A percentile compares a stretch with the other conserved stretches of the same genome.
Evolutionary conservation across 805 yeast genomes (phyloP).

Genomic region (Saccharomycopsis fodiens): DNA sequence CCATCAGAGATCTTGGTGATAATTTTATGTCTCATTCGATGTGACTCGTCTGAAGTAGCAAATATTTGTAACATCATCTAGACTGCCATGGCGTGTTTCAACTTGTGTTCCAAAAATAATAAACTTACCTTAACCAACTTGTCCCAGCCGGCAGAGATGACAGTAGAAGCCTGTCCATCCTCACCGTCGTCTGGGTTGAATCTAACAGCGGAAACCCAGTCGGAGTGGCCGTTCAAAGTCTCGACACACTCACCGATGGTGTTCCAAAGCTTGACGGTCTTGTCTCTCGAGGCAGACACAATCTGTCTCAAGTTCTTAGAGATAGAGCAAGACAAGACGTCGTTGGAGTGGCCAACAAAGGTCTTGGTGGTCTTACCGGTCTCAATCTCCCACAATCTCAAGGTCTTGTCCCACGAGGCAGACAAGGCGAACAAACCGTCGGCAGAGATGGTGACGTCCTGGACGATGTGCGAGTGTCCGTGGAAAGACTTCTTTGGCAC

Average conservation of each 20-base stretch:
- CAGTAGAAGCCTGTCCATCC: constrained; percentile 45
- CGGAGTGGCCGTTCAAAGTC: constrained; percentile 92
- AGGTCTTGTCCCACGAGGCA: constrained; percentile 99
- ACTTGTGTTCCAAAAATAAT: neutral
- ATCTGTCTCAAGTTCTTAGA: constrained; percentile 95
- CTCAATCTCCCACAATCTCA: constrained; percentile 96
- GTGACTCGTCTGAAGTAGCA: constrained; percentile 97
- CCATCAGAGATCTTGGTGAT: constrained; percentile 99
- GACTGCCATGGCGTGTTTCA: constrained; percentile 12
- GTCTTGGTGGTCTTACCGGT: constrained; percentile 91
- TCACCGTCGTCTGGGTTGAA: constrained; percentile 74
- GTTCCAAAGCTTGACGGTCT: constrained; percentile 99
- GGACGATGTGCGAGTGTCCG: constrained; percentile 99
- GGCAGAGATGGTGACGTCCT: constrained; percentile 95
- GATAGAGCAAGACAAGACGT: constrained; percentile 94
- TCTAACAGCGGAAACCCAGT: constrained; percentile 99
- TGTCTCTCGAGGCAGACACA: constrained; percentile 95
- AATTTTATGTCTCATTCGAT: constrained; percentile 88
- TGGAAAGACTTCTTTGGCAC: constrained; percentile 93
- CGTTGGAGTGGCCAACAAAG: constrained; percentile 97
- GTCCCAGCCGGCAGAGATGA: constrained; percentile 98
- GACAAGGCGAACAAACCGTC: constrained; percentile 98
- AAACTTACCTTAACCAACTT: constrained; percentile 95
- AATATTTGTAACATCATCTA: constrained; percentile 81
- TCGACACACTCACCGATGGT: constrained; percentile 94